A percentile compares a stretch with the other conserved stretches of the same genome.
Conservation (phyloP, 192 early-diverging fungal species). For the Dissophora globulifera region DNA sequence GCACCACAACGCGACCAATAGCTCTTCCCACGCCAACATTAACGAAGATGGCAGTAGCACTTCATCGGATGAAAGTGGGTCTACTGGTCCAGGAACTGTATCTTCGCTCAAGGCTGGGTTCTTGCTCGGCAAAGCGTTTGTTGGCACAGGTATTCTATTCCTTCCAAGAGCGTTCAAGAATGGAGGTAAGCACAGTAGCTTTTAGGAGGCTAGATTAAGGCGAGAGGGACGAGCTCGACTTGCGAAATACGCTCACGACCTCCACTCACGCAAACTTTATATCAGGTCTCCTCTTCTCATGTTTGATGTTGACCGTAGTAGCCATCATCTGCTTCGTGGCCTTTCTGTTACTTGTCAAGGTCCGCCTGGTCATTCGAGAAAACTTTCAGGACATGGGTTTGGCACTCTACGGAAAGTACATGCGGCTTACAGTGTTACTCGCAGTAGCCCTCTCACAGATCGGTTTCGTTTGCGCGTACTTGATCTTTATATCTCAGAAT, state of each 20-base stretch:
- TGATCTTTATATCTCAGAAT: conserved; percentile 91
- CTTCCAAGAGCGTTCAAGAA: conserved; percentile 75
- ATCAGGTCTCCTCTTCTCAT: conserved; percentile 73
- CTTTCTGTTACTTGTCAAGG: conserved; percentile 72
- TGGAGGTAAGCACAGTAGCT: conserved; percentile 52
- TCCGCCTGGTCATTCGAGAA: conserved; percentile 66
- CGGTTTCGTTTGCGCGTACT: conserved; percentile 90
- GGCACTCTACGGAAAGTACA: conserved; percentile 43
- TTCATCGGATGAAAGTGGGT: neutral
- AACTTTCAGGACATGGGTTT: conserved; percentile 66
- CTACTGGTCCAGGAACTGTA: conserved; percentile 39
- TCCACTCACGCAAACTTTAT: neutral
- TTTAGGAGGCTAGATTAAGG: too few relatives aligned
- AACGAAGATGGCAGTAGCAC: conserved; percentile 9
- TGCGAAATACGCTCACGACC: neutral
- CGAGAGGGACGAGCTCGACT: too few relatives aligned
- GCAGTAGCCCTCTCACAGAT: conserved; percentile 76
- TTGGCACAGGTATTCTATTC: conserved; percentile 80
- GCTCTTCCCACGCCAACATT: neutral
- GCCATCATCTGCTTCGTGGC: conserved; percentile 70
- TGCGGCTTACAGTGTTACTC: conserved; percentile 53
- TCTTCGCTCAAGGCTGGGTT: conserved; percentile 44
- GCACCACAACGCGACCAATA: neutral
- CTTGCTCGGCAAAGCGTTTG: conserved; percentile 74
- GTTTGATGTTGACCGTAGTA: conserved; percentile 61